Evolutionary conservation across 371 early-diverging fungal species (phyloP).

Genomic region (Chytridium lagenaria): DNA sequence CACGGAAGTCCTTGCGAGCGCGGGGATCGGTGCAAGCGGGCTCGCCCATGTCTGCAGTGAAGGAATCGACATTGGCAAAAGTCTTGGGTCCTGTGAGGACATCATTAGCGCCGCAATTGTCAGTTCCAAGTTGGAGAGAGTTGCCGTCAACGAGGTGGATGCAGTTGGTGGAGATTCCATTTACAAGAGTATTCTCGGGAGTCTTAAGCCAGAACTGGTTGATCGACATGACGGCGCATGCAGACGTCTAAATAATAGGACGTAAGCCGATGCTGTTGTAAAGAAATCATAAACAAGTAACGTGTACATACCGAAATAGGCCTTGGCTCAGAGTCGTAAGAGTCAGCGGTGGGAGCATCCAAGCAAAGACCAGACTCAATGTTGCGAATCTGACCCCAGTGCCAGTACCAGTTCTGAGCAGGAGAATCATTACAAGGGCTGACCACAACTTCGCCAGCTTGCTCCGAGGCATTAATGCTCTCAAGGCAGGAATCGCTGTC

Average conservation of each 20-base stretch:
- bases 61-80: background rate
- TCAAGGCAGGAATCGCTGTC: too few species aligned
- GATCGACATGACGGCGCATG: background rate
- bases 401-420: constrained; percentile 18
- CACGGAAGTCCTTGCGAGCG: constrained; percentile 17
- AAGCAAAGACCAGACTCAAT: constrained; percentile 33
- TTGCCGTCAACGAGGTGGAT: background rate
- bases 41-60: constrained; percentile 1
- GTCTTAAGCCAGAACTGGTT: constrained; percentile 4
- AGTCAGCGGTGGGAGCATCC: constrained; percentile 11
- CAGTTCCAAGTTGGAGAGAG: background rate
- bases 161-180: constrained; percentile 15
- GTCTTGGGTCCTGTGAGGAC: background rate
- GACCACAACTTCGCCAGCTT: too few species aligned
- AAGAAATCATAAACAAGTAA: too few species aligned
- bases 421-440: background rate
- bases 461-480: too few species aligned
- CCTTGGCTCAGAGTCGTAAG: background rate
- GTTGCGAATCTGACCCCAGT: constrained; percentile 26
- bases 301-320: too few species aligned
- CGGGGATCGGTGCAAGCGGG: background rate
- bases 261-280: too few species aligned
- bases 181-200: background rate
- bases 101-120: background rate
- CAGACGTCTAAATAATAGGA: background rate